Conservation (phyloP, 2,329 filamentous ascomycete genomes). For the Apiospora pterosperma region DNA sequence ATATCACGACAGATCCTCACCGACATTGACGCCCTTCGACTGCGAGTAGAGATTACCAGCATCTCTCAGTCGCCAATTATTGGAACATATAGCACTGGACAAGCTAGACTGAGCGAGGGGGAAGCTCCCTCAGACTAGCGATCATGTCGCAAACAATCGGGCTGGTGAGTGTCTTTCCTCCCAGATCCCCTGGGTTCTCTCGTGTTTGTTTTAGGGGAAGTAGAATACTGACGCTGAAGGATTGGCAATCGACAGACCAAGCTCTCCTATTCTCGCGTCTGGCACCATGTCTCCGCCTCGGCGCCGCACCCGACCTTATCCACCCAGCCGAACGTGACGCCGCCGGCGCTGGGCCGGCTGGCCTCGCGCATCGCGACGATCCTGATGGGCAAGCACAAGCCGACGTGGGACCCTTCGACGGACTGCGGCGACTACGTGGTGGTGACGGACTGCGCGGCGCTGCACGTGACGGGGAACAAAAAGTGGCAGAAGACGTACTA, state of each 20-base stretch:
- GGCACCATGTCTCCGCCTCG: conserved; percentile 81
- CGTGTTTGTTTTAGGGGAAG: background rate
- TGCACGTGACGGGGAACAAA: conserved; percentile 90
- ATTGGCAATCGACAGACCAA: conserved; percentile 62
- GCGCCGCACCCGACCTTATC: conserved; percentile 60
- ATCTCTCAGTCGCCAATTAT: background rate
- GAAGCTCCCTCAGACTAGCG: conserved; percentile 24
- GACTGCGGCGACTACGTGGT: conserved; percentile 99
- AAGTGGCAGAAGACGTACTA: conserved; percentile 94
- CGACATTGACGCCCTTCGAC: background rate
- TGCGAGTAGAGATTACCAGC: background rate
- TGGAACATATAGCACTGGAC: background rate
- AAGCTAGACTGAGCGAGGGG: conserved; percentile 3
- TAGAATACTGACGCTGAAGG: background rate
- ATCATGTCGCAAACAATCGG: conserved; percentile 78
- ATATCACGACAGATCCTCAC: background rate
- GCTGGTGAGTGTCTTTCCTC: conserved; percentile 49
- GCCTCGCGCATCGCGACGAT: conserved; percentile 82
- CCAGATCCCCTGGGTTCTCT: background rate
- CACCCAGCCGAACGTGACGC: conserved; percentile 53
- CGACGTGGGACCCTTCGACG: conserved; percentile 93
- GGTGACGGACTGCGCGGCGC: conserved; percentile 80
- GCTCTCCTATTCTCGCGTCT: conserved; percentile 92
- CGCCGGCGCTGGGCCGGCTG: conserved; percentile 83
- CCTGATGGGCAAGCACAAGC: conserved; percentile 99